A percentile compares a stretch with the other conserved stretches of the same genome.
These are phyloP conservation scores for Prunus salicina DNA, from an alignment of 306 rosid species.

Conservation along the genomic window DNA sequence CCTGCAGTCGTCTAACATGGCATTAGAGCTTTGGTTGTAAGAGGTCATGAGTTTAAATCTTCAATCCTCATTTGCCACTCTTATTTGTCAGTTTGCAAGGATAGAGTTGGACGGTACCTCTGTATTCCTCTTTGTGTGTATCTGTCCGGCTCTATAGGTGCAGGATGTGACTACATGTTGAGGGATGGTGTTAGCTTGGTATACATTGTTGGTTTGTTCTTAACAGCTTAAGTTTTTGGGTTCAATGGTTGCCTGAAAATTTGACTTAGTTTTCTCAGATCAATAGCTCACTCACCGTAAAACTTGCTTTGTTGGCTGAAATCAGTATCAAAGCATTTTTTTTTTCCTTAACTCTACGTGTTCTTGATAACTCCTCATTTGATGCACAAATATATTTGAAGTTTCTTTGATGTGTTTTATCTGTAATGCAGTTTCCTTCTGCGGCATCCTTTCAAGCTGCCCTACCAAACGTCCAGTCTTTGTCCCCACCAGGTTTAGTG, in stretches of 20 bases:
- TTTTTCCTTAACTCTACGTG: neutral
- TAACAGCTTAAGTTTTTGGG: neutral
- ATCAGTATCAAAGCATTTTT: neutral
- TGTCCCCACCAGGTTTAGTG: constrained; percentile 39
- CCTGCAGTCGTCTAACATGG: neutral
- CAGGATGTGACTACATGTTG: neutral
- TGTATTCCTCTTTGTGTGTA: neutral
- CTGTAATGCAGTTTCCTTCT: constrained; percentile 75
- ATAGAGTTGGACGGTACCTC: too few relatives aligned
- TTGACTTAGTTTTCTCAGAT: neutral
- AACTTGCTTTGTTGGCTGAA: neutral
- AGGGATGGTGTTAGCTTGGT: neutral
- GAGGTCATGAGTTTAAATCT: neutral
- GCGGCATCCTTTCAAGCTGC: constrained; percentile 69
- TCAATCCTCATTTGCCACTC: neutral
- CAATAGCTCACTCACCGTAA: neutral
- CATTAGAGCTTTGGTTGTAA: neutral
- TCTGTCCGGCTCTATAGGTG: neutral
- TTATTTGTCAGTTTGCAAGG: neutral
- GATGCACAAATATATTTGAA: constrained; percentile 15
- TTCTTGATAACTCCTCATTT: constrained; percentile 13
- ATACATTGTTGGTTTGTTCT: neutral
- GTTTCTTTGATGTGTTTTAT: constrained; percentile 27
- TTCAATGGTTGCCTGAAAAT: neutral
- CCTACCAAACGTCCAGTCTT: constrained; percentile 48